These are phyloP conservation scores for Dactylellina leptospora DNA, from an alignment of 2,329 filamentous ascomycete species.

Conservation along the genomic window DNA sequence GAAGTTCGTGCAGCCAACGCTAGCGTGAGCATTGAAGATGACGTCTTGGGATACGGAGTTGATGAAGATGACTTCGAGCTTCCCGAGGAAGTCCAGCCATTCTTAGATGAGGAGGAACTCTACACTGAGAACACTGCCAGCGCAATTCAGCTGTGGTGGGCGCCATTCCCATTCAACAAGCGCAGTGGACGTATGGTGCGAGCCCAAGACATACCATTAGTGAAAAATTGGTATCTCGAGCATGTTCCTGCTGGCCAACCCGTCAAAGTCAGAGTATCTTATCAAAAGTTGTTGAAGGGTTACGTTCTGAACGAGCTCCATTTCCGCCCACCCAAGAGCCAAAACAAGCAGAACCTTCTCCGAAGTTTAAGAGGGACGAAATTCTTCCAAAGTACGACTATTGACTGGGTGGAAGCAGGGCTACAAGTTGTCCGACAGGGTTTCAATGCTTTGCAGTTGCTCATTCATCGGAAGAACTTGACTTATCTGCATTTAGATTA, in stretches of 20 bases:
- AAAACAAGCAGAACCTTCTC: conserved; percentile 92
- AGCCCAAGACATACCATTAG: conserved; percentile 92
- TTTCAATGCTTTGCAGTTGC: conserved; percentile 98
- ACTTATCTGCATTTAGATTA: conserved; percentile 98
- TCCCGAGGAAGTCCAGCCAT: conserved; percentile 81
- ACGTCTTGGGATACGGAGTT: conserved; percentile 84
- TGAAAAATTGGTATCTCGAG: conserved; percentile 98
- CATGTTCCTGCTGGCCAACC: conserved; percentile 90
- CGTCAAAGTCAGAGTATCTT: conserved; percentile 96
- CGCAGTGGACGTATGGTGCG: conserved; percentile 95
- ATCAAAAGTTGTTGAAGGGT: conserved; percentile 96
- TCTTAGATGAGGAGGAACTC: conserved; percentile 86
- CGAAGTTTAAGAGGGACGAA: conserved; percentile 93
- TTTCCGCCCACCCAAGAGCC: conserved; percentile 92
- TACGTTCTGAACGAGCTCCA: conserved; percentile 97
- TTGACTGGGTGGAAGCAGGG: conserved; percentile 99
- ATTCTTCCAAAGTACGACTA: conserved; percentile 99
- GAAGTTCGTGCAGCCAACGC: conserved; percentile 94
- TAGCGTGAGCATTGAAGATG: conserved; percentile 89
- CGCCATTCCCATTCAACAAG: conserved; percentile 92
- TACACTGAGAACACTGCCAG: conserved; percentile 88
- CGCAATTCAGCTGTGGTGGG: conserved; percentile 97
- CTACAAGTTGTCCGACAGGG: conserved; percentile 97
- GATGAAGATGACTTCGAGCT: conserved; percentile 88
- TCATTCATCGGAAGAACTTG: conserved; percentile 98